phyloP scores from a whole-genome alignment of 2,329 filamentous ascomycete genomes.

The Chaetomiaceae sp. region DNA sequence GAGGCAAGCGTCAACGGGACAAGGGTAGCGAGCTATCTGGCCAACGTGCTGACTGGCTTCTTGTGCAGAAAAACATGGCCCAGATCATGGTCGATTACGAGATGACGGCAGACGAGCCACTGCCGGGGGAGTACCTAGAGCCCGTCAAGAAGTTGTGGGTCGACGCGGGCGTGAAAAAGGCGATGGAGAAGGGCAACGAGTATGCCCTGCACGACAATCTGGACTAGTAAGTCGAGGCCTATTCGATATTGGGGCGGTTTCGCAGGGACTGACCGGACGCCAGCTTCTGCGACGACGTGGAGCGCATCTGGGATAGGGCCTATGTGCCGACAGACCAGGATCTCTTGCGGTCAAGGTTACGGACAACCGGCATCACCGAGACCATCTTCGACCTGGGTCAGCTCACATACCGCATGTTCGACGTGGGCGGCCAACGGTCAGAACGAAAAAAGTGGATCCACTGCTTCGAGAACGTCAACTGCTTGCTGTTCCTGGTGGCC shows the following conservation, averaged over 20 bases:
- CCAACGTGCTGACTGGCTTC: constrained; percentile 1
- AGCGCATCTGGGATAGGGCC: constrained; percentile 66
- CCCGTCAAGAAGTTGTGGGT: constrained; percentile 81
- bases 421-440: constrained; percentile 85
- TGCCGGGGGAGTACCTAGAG: constrained; percentile 70
- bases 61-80: constrained; percentile 64
- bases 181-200: constrained; percentile 92
- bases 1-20: constrained; percentile 62
- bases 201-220: constrained; percentile 95
- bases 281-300: constrained; percentile 77
- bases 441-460: constrained; percentile 98
- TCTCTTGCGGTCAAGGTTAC: constrained; percentile 79
- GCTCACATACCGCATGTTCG: constrained; percentile 94
- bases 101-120: constrained; percentile 71
- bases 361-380: constrained; percentile 93
- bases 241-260: background rate
- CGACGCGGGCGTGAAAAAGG: constrained; percentile 75
- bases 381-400: constrained; percentile 88
- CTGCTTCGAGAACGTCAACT: constrained; percentile 91
- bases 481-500: constrained; percentile 85
- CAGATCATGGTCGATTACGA: constrained; percentile 75
- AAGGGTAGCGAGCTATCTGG: background rate
- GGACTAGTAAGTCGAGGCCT: constrained; percentile 59
- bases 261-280: constrained; percentile 7
- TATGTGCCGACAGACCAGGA: constrained; percentile 94